Conservation (phyloP, 192 early-diverging fungal species). For the Phlyctochytrium bullatum region DNA sequence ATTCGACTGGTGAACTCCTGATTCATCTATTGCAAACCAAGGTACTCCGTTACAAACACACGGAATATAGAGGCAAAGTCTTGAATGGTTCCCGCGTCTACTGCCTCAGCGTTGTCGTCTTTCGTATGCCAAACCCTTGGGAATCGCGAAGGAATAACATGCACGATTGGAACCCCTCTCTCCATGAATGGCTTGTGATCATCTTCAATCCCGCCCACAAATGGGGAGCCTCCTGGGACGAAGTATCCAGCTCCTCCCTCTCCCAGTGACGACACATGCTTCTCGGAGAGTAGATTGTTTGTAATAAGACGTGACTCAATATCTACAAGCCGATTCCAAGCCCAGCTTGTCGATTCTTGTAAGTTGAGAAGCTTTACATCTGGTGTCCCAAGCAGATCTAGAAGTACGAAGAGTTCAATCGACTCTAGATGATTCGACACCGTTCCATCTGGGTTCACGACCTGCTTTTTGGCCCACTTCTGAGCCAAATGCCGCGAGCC, state of each 20-base stretch:
- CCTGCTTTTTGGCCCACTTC: slow-evolving; percentile 61
- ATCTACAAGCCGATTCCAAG: slow-evolving; percentile 65
- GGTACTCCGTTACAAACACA: slow-evolving; percentile 73
- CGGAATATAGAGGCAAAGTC: slow-evolving; percentile 78
- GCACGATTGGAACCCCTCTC: slow-evolving; percentile 78
- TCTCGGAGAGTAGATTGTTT: slow-evolving; percentile 22
- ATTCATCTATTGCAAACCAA: slow-evolving; percentile 33
- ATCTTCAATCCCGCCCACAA: slow-evolving; percentile 61
- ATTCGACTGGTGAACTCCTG: too few relatives aligned
- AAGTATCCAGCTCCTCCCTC: slow-evolving; percentile 26
- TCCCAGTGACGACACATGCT: not conserved
- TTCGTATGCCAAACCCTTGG: slow-evolving; percentile 84
- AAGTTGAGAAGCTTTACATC: slow-evolving; percentile 54
- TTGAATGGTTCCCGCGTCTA: slow-evolving; percentile 61
- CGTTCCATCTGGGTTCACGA: slow-evolving; percentile 12
- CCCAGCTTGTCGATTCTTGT: slow-evolving; percentile 63
- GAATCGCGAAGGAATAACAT: slow-evolving; percentile 84
- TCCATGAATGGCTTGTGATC: slow-evolving; percentile 87
- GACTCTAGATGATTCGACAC: slow-evolving; percentile 47
- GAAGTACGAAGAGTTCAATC: slow-evolving; percentile 82
- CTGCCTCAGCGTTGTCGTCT: slow-evolving; percentile 68
- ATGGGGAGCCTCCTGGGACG: slow-evolving; percentile 31
- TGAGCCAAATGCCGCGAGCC: slow-evolving; percentile 83
- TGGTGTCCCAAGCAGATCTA: slow-evolving; percentile 80
- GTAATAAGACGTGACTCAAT: slow-evolving; percentile 67